Evolutionary conservation across 139 green algal species (phyloP).

Genomic region (Chlorella sp.): DNA sequence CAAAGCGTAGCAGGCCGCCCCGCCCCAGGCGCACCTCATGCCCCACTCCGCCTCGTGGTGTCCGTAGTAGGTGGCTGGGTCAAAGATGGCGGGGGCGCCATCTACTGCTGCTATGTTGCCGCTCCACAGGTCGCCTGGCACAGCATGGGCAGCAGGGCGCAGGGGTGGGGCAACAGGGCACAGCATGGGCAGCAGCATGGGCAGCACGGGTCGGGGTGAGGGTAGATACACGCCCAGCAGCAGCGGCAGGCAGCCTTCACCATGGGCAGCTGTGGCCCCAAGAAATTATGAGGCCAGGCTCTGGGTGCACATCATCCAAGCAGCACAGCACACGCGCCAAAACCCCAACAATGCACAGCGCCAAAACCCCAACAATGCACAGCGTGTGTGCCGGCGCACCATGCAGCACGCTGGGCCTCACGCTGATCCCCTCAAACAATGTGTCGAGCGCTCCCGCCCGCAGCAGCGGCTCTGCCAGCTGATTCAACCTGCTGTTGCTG

Average conservation of each 20-base stretch:
- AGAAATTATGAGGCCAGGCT: no score
- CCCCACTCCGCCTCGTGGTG: conserved; percentile 66
- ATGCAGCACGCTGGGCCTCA: conserved; percentile 81
- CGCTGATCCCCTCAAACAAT: conserved; percentile 80
- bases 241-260: no score
- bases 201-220: no score
- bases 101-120: conserved; percentile 91
- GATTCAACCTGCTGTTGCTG: conserved; percentile 66
- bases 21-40: conserved; percentile 23
- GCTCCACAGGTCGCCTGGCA: conserved; percentile 89
- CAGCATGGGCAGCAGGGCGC: no score
- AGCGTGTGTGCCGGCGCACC: conserved; percentile 39
- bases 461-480: conserved; percentile 76
- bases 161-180: no score
- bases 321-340: background rate
- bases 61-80: conserved; percentile 90
- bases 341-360: background rate
- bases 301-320: no score
- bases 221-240: no score
- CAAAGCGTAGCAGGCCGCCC: background rate
- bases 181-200: no score
- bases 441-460: conserved; percentile 67
- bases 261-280: no score
- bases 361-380: background rate
- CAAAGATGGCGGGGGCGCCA: conserved; percentile 82